These are phyloP conservation scores for Notholithocarpus densiflorus DNA, from an alignment of 306 rosid species.

Conservation along the genomic window DNA sequence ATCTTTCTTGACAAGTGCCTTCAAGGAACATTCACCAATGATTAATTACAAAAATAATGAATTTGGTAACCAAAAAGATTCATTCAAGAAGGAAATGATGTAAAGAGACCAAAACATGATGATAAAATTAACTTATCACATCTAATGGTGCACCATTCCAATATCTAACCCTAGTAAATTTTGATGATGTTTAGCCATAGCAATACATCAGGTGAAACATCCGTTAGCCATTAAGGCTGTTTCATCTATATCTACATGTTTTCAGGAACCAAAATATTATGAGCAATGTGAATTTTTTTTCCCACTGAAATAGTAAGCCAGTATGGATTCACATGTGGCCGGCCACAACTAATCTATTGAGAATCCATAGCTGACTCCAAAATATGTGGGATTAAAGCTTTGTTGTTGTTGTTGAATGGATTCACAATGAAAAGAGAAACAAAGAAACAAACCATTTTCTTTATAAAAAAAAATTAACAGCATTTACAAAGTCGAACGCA, in stretches of 20 bases:
- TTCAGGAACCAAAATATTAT: neutral
- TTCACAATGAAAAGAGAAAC: neutral
- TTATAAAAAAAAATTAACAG: neutral
- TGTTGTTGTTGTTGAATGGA: neutral
- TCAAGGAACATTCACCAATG: slow-evolving; percentile 13
- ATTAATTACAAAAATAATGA: slow-evolving; percentile 14
- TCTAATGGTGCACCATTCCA: neutral
- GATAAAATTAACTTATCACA: neutral
- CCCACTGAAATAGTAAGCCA: neutral
- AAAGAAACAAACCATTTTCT: neutral
- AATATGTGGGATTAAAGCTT: too few relatives aligned
- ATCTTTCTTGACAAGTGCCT: slow-evolving; percentile 96
- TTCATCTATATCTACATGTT: neutral
- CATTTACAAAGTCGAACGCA: neutral
- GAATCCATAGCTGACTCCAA: too few relatives aligned
- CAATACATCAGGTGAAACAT: neutral
- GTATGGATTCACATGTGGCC: neutral
- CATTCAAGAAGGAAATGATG: slow-evolving; percentile 15
- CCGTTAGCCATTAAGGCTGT: neutral
- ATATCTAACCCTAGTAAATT: neutral
- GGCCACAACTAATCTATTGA: too few relatives aligned
- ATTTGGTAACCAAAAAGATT: slow-evolving; percentile 13
- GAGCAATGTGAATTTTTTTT: neutral
- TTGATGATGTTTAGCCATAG: neutral
- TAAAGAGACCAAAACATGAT: neutral